Evolutionary conservation across 75 land plant genomes (phyloP), one percentile per base, ranked within the genome.

Genomic region (Pseudotsuga menziesii): DNA sequence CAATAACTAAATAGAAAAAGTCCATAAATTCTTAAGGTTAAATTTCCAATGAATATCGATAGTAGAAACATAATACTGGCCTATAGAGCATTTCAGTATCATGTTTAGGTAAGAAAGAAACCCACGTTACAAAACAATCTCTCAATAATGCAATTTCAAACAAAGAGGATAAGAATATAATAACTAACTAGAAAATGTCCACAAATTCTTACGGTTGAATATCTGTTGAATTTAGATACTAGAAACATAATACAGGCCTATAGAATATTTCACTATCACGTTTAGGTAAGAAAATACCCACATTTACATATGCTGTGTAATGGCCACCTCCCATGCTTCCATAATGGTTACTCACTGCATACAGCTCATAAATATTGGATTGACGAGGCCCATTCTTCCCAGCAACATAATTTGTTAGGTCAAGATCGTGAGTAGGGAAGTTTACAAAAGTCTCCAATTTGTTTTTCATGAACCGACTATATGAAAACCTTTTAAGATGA

Each of bases 311-410:
- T 59, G 97, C 97, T 56, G 97, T 94, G 60, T 94, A 94, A 76
- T 94, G 97, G 58, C 97, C 97, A 62, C 94, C 94, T 26, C 97
- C 97, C 94, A 94, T 89, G 78, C 90, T 89, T 39, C 97, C 97
- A 79, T 89, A 94, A 74, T 94, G 97, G 78, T 94, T 94, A 78
- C 94, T 91, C 16, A 91, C 79, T 20, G 94, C 94, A 85, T 88
- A 94, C 52, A 94, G 85, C 85, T 82, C 76, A 79, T 94, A 94
- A 57, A 80, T 48, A 61, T 83, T 63, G 26, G 82, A 79, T 36
- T 69, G 39, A 29, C 32, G 32, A 23, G 84, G 20, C 17, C 81
- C 81, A 76, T 61, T 77, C 57, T 77, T 83, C 13, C 56, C 17
- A 44, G 89, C 75, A 58, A 94, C 82, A 74, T 91, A 86, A 2